Conservation (phyloP, 257 asterid species). For the Lycium ferocissimum region DNA sequence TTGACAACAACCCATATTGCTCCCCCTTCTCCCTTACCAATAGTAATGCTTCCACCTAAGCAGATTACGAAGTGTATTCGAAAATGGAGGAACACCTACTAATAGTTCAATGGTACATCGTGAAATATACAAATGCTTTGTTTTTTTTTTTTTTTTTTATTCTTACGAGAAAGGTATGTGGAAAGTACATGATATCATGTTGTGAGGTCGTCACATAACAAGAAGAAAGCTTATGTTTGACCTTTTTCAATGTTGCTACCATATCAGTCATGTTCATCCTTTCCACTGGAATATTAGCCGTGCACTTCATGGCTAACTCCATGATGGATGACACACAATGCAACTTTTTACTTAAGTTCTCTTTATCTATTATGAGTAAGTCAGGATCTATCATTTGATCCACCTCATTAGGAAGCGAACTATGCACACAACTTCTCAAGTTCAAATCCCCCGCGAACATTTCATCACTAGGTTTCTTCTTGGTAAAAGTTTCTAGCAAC, state of each 20-base stretch:
- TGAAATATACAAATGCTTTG: neutral
- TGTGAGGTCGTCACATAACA: neutral
- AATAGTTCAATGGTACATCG: neutral
- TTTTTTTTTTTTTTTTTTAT: neutral
- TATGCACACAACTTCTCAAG: conserved; percentile 31
- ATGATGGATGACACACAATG: conserved; percentile 31
- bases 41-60: neutral
- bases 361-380: conserved; percentile 27
- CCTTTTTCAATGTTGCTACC: conserved; percentile 31
- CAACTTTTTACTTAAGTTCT: neutral
- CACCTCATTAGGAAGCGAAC: conserved; percentile 15
- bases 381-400: conserved; percentile 25
- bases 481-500: conserved; percentile 43
- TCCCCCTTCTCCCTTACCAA: neutral
- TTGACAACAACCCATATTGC: neutral
- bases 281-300: conserved; percentile 21
- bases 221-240: conserved; percentile 24
- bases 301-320: conserved; percentile 35
- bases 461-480: conserved; percentile 35
- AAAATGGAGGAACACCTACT: neutral
- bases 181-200: neutral
- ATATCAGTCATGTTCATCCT: conserved; percentile 32
- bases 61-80: neutral
- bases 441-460: conserved; percentile 28
- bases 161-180: neutral